Conservation (phyloP, 2,329 filamentous ascomycete species). For the Hypoxylon sp. region DNA sequence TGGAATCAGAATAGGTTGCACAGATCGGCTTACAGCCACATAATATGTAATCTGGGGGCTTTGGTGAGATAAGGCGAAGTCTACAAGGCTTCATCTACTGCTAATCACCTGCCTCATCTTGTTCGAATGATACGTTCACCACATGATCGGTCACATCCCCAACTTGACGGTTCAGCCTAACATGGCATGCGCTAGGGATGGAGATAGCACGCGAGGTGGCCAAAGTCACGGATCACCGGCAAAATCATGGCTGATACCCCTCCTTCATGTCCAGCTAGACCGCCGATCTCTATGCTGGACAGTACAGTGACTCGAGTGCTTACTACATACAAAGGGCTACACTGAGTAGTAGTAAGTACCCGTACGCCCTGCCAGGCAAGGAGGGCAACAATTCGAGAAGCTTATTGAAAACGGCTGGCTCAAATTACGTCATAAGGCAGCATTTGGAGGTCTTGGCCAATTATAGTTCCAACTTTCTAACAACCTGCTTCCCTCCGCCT, state of each 20-base stretch:
- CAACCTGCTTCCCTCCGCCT: constrained; percentile 8
- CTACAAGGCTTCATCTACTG: constrained; percentile 3
- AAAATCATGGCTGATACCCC: constrained; percentile 15
- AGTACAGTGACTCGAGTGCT: constrained; percentile 23
- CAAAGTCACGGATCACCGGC: constrained; percentile 11
- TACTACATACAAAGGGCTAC: constrained; percentile 29
- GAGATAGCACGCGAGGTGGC: constrained; percentile 7
- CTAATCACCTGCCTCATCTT: constrained; percentile 18
- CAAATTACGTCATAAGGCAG: constrained; percentile 34
- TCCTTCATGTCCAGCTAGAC: constrained; percentile 12
- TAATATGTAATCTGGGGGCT: constrained; percentile 9
- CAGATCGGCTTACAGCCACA: constrained; percentile 22
- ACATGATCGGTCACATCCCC: constrained; percentile 37
- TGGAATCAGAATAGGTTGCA: constrained; percentile 14
- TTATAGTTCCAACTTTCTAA: constrained; percentile 31
- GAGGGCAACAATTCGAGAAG: constrained; percentile 10
- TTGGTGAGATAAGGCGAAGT: constrained; percentile 24
- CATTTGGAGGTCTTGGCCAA: constrained; percentile 37
- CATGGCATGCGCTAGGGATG: constrained; percentile 23
- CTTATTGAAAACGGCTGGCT: constrained; percentile 22
- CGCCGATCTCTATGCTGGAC: constrained; percentile 1
- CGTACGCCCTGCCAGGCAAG: constrained; percentile 1
- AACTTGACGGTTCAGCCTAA: constrained; percentile 29
- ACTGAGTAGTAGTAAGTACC: constrained; percentile 14
- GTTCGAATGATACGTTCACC: constrained; percentile 30